phyloP scores from a whole-genome alignment of 805 yeast genomes.

The Candida andamanensis region DNA sequence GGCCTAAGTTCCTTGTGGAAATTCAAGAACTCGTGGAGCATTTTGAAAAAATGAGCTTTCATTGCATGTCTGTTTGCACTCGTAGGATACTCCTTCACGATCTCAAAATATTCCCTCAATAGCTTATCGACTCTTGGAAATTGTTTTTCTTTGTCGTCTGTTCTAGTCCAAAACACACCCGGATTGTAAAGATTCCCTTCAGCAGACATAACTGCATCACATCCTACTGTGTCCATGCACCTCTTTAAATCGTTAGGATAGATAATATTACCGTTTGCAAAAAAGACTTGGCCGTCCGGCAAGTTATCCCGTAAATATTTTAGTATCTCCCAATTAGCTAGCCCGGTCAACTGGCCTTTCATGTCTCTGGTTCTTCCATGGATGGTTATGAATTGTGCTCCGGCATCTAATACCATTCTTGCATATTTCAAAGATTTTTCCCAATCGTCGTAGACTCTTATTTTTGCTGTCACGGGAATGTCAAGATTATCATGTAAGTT shows the following conservation, averaged over 20 bases:
- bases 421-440: slow-evolving; percentile 85
- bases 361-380: slow-evolving; percentile 96
- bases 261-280: slow-evolving; percentile 92
- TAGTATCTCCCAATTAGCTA: slow-evolving; percentile 88
- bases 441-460: slow-evolving; percentile 80
- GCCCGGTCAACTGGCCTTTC: slow-evolving; percentile 95
- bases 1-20: slow-evolving; percentile 75
- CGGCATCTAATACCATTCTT: slow-evolving; percentile 80
- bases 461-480: slow-evolving; percentile 93
- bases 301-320: slow-evolving; percentile 72
- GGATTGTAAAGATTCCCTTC: slow-evolving; percentile 95
- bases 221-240: slow-evolving; percentile 56
- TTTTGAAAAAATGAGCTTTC: slow-evolving; percentile 90
- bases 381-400: slow-evolving; percentile 91
- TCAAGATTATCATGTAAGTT: slow-evolving; percentile 69
- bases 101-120: slow-evolving; percentile 82
- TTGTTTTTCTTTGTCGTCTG: slow-evolving; percentile 51
- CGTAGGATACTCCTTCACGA: slow-evolving; percentile 43
- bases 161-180: slow-evolving; percentile 67
- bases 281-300: slow-evolving; percentile 75
- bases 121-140: slow-evolving; percentile 84
- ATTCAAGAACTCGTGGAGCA: slow-evolving; percentile 74
- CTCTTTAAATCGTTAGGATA: slow-evolving; percentile 80
- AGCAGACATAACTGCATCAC: slow-evolving; percentile 96
- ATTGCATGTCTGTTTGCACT: slow-evolving; percentile 76